phyloP scores from a whole-genome alignment of 2,329 filamentous ascomycete genomes.

The Sclerotinia subarctica region DNA sequence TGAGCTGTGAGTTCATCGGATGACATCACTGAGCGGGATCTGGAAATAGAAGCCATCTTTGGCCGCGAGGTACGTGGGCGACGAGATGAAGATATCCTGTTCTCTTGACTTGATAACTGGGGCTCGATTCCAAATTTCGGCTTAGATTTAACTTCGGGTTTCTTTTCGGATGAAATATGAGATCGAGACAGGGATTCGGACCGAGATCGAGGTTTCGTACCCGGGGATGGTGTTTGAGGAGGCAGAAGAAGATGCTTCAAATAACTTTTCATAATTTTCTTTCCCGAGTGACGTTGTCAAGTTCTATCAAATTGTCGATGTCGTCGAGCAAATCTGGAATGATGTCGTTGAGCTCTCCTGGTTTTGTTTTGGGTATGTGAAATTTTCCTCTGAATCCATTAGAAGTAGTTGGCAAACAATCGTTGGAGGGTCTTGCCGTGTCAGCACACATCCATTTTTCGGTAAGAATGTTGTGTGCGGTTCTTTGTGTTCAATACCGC shows the following conservation, averaged over 20 bases:
- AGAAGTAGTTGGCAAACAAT: background rate
- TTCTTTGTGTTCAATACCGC: background rate
- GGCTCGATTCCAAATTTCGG: constrained; percentile 1
- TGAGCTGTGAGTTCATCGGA: constrained; percentile 15
- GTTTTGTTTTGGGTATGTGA: background rate
- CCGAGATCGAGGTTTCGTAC: background rate
- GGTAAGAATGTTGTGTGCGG: background rate
- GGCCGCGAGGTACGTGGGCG: background rate
- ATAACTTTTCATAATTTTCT: constrained; percentile 15
- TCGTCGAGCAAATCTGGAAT: background rate
- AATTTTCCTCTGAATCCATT: constrained; percentile 5
- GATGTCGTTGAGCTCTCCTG: background rate
- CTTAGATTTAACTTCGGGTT: background rate
- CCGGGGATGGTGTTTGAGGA: background rate
- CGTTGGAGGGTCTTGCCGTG: constrained; percentile 4
- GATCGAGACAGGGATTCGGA: background rate
- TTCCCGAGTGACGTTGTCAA: background rate
- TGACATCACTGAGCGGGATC: background rate
- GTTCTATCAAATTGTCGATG: background rate
- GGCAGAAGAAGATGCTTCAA: constrained; percentile 16
- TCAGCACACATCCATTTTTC: constrained; percentile 17
- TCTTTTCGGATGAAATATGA: constrained; percentile 1
- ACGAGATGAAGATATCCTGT: background rate
- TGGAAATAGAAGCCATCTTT: background rate
- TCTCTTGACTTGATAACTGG: background rate